Evolutionary conservation across 2,329 filamentous ascomycete species (phyloP).

Genomic region (Beauveria caledonica): DNA sequence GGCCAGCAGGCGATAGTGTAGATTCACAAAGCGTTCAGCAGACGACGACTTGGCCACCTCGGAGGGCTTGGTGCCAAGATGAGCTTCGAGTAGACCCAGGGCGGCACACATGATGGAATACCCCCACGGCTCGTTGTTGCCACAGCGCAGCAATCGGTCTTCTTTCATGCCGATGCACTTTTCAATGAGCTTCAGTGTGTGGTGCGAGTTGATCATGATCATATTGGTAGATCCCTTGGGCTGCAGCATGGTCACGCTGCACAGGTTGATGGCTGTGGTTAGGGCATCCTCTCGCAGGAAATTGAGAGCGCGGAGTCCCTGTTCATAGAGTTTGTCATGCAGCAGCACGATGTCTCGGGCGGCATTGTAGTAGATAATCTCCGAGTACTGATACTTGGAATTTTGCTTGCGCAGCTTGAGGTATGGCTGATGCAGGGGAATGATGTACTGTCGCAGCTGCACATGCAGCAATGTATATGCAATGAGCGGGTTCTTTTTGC

Average conservation of each 20-base stretch:
- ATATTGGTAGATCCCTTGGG: slow-evolving; percentile 50
- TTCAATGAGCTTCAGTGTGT: slow-evolving; percentile 53
- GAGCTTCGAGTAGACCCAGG: slow-evolving; percentile 49
- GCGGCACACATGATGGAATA: slow-evolving; percentile 57
- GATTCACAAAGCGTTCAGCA: slow-evolving; percentile 49
- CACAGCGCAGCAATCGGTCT: slow-evolving; percentile 51
- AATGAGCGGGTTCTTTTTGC: slow-evolving; percentile 46
- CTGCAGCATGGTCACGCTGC: slow-evolving; percentile 53
- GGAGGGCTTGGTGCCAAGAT: slow-evolving; percentile 48
- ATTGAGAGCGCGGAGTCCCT: slow-evolving; percentile 50
- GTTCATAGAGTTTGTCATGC: slow-evolving; percentile 51
- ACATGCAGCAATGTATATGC: slow-evolving; percentile 54
- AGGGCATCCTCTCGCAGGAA: slow-evolving; percentile 53
- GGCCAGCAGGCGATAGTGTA: slow-evolving; percentile 49
- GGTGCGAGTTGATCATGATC: slow-evolving; percentile 53
- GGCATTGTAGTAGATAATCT: slow-evolving; percentile 56
- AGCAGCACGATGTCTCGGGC: slow-evolving; percentile 54
- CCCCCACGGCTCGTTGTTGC: slow-evolving; percentile 57
- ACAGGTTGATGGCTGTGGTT: slow-evolving; percentile 52
- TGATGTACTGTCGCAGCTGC: slow-evolving; percentile 53
- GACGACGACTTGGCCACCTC: slow-evolving; percentile 51
- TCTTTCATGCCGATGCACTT: slow-evolving; percentile 54
- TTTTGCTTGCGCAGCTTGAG: slow-evolving; percentile 51
- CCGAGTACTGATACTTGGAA: slow-evolving; percentile 54
- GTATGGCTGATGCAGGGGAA: slow-evolving; percentile 53